Evolutionary conservation across 441 rosid genomes (phyloP).

Genomic region (Croton setiger): DNA sequence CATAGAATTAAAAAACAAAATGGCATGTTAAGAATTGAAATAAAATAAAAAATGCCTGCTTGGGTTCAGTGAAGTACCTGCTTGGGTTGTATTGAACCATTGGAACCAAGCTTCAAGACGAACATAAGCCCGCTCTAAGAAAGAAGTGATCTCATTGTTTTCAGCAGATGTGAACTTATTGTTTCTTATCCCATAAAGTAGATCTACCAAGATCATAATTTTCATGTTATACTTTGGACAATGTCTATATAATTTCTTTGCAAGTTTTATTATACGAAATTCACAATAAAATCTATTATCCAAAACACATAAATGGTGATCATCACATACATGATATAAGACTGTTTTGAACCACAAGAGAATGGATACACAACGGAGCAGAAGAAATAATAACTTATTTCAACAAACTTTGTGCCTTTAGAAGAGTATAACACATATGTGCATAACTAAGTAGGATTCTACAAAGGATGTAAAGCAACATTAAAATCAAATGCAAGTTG

Average conservation of each 20-base stretch:
- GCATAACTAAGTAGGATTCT: not conserved
- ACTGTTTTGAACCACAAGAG: slow-evolving; percentile 3
- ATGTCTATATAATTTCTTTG: not conserved
- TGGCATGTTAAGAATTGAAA: not conserved
- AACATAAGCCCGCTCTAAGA: slow-evolving; percentile 68
- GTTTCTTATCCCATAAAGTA: slow-evolving; percentile 57
- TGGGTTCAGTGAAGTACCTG: slow-evolving; percentile 44
- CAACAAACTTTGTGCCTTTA: not conserved
- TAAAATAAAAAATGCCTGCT: not conserved
- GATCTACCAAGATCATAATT: slow-evolving; percentile 46
- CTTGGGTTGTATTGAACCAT: slow-evolving; percentile 92
- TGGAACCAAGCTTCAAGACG: slow-evolving; percentile 98
- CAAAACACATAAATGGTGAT: slow-evolving; percentile 8
- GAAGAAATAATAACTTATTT: not conserved
- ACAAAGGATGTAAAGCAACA: not conserved
- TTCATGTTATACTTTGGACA: slow-evolving; percentile 14
- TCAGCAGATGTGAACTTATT: slow-evolving; percentile 62
- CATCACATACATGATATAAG: not conserved
- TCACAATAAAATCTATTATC: slow-evolving; percentile 7
- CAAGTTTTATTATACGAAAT: not conserved
- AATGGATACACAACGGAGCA: not conserved
- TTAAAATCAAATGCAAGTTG: not conserved
- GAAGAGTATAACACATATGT: not conserved
- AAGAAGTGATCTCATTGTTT: slow-evolving; percentile 63
- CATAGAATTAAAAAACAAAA: slow-evolving; percentile 1